Evolutionary conservation across 768 basidiomycete genomes (phyloP).

Genomic region (Cystoderma amianthinum): DNA sequence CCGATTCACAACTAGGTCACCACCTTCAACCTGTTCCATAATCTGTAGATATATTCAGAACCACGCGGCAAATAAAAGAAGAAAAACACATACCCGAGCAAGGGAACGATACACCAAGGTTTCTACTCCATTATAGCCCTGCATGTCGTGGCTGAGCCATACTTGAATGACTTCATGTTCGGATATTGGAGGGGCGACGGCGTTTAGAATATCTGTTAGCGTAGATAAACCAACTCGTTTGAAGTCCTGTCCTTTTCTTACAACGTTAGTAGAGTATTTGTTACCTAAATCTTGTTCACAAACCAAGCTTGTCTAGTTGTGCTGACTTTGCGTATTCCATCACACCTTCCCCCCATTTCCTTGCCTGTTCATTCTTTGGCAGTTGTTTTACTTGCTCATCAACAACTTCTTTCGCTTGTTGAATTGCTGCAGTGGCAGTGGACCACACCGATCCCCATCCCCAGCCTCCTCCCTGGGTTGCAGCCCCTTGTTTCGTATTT

Average conservation of each 20-base stretch:
- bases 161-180: constrained; percentile 98
- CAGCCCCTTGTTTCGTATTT: constrained; percentile 14
- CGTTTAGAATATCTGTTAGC: constrained; percentile 87
- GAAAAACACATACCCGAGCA: constrained; percentile 57
- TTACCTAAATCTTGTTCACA: constrained; percentile 16
- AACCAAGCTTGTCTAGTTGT: constrained; percentile 88
- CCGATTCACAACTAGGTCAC: constrained; percentile 83
- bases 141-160: constrained; percentile 94
- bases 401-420: constrained; percentile 82
- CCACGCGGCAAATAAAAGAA: no score
- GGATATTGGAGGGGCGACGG: constrained; percentile 95
- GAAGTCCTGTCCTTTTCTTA: constrained; percentile 75
- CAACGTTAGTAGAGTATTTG: no score
- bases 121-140: constrained; percentile 93
- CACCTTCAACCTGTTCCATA: constrained; percentile 92
- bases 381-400: constrained; percentile 91
- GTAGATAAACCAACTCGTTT: constrained; percentile 84
- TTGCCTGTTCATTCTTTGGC: constrained; percentile 79
- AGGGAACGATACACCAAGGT: constrained; percentile 87
- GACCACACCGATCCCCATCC: constrained; percentile 91
- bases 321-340: constrained; percentile 83
- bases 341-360: constrained; percentile 83
- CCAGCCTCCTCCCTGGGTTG: constrained; percentile 38
- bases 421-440: constrained; percentile 77
- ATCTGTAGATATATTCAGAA: constrained; percentile 61